Evolutionary conservation across 2,329 filamentous ascomycete species (phyloP).

Genomic region (Hypoxylon sp.): DNA sequence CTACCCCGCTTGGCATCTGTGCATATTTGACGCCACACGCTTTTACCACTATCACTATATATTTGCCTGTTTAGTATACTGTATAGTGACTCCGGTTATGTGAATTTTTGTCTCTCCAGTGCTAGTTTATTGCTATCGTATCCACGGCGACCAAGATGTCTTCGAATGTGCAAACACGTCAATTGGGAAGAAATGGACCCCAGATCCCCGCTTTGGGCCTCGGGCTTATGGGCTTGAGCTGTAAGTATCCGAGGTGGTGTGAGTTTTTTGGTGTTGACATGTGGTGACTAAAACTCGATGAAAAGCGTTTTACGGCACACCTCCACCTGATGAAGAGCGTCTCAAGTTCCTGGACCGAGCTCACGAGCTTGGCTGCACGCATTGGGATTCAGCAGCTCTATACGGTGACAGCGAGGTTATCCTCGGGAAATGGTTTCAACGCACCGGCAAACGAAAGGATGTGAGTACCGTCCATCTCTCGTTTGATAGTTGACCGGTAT

Average conservation of each 20-base stretch:
- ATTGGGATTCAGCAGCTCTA: conserved; percentile 50
- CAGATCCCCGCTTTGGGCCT: conserved; percentile 15
- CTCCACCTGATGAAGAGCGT: conserved; percentile 49
- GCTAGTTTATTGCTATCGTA: too few species aligned
- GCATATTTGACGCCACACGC: too few species aligned
- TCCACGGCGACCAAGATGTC: neutral
- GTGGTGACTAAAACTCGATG: neutral
- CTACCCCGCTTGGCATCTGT: too few species aligned
- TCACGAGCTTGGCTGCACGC: conserved; percentile 50
- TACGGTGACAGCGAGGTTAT: conserved; percentile 57
- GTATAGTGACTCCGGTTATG: too few species aligned
- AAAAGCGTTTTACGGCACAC: conserved; percentile 10
- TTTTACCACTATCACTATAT: too few species aligned
- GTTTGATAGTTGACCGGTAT: too few species aligned
- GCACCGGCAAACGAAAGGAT: conserved; percentile 49
- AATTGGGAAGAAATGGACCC: conserved; percentile 18
- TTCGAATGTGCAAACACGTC: conserved; percentile 2
- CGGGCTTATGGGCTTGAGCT: conserved; percentile 25
- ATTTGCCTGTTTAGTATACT: too few species aligned
- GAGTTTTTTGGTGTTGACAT: neutral
- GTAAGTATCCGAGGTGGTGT: neutral
- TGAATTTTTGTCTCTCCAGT: too few species aligned
- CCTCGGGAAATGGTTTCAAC: conserved; percentile 56
- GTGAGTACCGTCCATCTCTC: too few species aligned
- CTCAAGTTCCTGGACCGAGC: conserved; percentile 54